Conservation (phyloP, 306 rosid species). For the Dalbergia cochinchinensis region DNA sequence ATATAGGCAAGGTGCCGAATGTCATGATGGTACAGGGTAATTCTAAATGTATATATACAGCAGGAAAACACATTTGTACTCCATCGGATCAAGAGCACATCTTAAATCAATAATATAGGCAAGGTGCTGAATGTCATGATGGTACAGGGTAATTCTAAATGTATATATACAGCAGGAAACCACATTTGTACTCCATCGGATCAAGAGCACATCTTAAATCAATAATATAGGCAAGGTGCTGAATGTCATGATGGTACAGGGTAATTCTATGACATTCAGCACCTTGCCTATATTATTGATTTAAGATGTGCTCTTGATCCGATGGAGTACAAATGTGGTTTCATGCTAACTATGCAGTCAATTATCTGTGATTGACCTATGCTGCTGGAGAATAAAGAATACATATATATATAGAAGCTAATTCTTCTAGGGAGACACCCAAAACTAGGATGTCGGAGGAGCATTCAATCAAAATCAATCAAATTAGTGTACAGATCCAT, state of each 20-base stretch:
- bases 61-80: not conserved
- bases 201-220: not conserved
- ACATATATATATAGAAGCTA: not conserved
- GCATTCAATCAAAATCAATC: not conserved
- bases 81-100: not conserved
- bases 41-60: not conserved
- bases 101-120: not conserved
- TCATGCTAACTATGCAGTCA: not conserved
- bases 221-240: not conserved
- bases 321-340: not conserved
- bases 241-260: not conserved
- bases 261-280: not conserved
- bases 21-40: not conserved
- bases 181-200: not conserved
- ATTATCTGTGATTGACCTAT: not conserved
- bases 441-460: not conserved
- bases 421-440: slow-evolving; percentile 20
- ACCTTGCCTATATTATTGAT: not conserved
- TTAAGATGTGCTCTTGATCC: not conserved
- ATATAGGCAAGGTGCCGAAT: not conserved
- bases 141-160: not conserved
- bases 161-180: not conserved
- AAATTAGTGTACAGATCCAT: not conserved
- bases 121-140: not conserved
- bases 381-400: not conserved